Evolutionary conservation across 2,329 filamentous ascomycete species (phyloP).

Genomic region (Fusarium sp.): DNA sequence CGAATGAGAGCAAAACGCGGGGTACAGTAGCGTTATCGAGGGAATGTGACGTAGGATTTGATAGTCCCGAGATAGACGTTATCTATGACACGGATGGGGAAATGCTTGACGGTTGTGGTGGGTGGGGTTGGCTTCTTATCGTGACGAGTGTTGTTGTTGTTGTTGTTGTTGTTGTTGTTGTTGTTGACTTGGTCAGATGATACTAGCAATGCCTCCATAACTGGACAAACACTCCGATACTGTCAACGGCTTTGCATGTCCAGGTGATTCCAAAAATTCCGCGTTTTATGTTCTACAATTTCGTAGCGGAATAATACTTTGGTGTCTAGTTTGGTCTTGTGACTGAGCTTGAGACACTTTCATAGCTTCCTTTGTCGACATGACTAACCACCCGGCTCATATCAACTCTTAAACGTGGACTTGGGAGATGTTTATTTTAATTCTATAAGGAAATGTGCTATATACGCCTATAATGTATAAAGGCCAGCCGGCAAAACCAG

Average conservation of each 20-base stretch:
- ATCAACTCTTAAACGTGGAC: too few species aligned
- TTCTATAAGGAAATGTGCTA: too few species aligned
- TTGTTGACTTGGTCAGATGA: neutral
- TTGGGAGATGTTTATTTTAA: too few species aligned
- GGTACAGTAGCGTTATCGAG: slow-evolving; percentile 35
- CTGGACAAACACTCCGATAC: neutral
- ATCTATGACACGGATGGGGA: slow-evolving; percentile 13
- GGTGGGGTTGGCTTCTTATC: slow-evolving; percentile 6
- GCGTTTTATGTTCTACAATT: neutral
- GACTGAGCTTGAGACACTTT: neutral
- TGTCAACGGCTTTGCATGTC: neutral
- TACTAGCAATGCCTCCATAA: neutral
- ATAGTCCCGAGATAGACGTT: slow-evolving; percentile 7
- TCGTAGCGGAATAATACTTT: neutral
- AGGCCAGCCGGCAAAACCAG: too few species aligned
- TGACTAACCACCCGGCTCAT: neutral
- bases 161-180: neutral
- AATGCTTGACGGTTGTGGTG: slow-evolving; percentile 16
- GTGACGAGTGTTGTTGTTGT: neutral
- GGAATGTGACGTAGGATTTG: slow-evolving; percentile 21
- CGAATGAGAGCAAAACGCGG: slow-evolving; percentile 22
- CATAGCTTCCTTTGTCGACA: neutral
- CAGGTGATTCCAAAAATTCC: neutral
- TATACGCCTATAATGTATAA: too few species aligned
- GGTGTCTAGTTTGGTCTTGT: neutral